Conservation (phyloP, 2,329 filamentous ascomycete genomes). For the Periconia sp. region DNA sequence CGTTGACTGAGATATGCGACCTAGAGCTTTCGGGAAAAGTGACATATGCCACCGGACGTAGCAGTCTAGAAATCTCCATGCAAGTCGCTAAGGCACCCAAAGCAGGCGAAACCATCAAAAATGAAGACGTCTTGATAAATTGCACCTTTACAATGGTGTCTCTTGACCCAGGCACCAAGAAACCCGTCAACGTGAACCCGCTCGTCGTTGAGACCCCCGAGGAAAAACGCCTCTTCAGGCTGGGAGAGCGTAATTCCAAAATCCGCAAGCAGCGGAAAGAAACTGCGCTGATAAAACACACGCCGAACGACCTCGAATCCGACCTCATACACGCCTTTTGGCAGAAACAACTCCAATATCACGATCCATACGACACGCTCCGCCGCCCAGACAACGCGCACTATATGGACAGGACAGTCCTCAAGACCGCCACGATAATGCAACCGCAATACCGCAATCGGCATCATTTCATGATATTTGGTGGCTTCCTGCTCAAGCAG, state of each 20-base stretch:
- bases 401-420: slow-evolving; percentile 67
- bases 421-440: slow-evolving; percentile 75
- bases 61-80: slow-evolving; percentile 75
- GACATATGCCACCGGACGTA: slow-evolving; percentile 74
- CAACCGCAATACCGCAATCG: slow-evolving; percentile 74
- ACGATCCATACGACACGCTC: slow-evolving; percentile 63
- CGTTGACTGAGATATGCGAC: slow-evolving; percentile 78
- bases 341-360: slow-evolving; percentile 70
- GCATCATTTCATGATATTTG: slow-evolving; percentile 81
- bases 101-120: slow-evolving; percentile 60
- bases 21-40: slow-evolving; percentile 73
- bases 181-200: slow-evolving; percentile 67
- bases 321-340: slow-evolving; percentile 76
- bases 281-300: slow-evolving; percentile 67
- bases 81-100: slow-evolving; percentile 72
- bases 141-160: slow-evolving; percentile 82
- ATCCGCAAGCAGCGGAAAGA: slow-evolving; percentile 69
- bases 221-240: slow-evolving; percentile 67
- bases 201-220: slow-evolving; percentile 67
- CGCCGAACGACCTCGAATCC: slow-evolving; percentile 73
- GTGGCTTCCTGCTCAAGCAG: slow-evolving; percentile 75
- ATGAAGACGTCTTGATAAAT: slow-evolving; percentile 71
- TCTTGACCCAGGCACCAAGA: slow-evolving; percentile 71
- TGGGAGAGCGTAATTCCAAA: slow-evolving; percentile 70
- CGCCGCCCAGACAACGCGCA: slow-evolving; percentile 63